Evolutionary conservation across 176 grass and related monocot genomes (phyloP).

Genomic region (Raddia guianensis): DNA sequence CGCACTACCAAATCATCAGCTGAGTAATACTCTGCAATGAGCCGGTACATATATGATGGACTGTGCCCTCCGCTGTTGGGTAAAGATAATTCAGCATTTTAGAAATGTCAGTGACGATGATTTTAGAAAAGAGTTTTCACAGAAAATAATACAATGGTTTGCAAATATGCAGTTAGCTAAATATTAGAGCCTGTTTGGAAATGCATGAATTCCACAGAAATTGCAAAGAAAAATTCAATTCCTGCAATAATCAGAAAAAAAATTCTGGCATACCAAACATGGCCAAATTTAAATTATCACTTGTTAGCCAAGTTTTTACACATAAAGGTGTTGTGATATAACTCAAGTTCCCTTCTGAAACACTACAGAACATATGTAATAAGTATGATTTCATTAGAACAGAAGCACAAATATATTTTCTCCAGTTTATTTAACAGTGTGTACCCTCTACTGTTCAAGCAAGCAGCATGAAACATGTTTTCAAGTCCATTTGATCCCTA

Average conservation of each 20-base stretch:
- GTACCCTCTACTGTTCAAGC: not conserved
- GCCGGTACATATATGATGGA: conserved; percentile 89
- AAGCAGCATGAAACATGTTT: conserved; percentile 14
- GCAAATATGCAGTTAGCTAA: not conserved
- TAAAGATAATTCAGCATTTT: conserved; percentile 38
- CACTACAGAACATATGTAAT: not conserved
- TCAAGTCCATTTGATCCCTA: not conserved
- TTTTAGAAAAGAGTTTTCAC: not conserved
- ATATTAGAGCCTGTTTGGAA: not conserved
- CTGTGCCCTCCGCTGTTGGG: conserved; percentile 85
- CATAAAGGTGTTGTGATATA: not conserved
- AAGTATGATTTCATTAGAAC: conserved; percentile 17
- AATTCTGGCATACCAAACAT: not conserved
- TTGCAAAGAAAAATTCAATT: not conserved
- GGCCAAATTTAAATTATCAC: not conserved
- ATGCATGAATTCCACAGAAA: not conserved
- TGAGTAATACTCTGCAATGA: conserved; percentile 97
- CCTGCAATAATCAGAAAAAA: not conserved
- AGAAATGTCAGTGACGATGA: not conserved
- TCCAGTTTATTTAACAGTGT: not conserved
- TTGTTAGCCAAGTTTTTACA: not conserved
- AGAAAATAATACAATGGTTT: not conserved
- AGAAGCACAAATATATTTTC: not conserved
- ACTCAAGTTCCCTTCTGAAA: not conserved
- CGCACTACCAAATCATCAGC: conserved; percentile 81